Base-by-base conservation (phyloP, 352 stramenopile species). In the Discostella stelligera region DNA sequence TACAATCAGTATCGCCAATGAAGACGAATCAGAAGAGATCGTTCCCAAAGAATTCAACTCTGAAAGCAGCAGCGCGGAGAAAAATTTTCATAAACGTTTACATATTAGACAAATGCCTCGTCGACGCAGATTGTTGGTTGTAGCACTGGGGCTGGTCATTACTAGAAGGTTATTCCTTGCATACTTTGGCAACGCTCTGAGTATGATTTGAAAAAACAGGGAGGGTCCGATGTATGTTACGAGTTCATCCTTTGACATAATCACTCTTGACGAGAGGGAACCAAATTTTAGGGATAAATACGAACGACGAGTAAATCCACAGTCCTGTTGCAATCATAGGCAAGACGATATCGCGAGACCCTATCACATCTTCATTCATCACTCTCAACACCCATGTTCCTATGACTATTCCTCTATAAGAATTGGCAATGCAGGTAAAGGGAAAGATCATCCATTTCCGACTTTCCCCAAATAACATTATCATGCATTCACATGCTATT, bases 211-310 rank as follows among this genome's bases (percentile, higher is more conserved):
- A 78, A 52, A 48, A 32, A 54, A 8, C 14, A 41, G 55, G n/a
- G 39, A 44, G 37, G 7, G 37, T 10, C 37, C 7, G 11, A 44
- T 14, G 2, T 2, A 14, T 44, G 37, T 44, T 14, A 8, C 11
- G 37, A 3, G 11, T 44, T 44, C 37, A 44, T 53, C 11, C 54
- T 5, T 44, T 20, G 52, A 7, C 52, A 13, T 21, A 14, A 46
- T 55, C 25, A 60, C 14, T 71, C 39, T 71, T 82, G 0, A 80
- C 44, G 21, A 71, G 53, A 67, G 75, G 75, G 18, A 77, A 83
- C 76, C 71, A 83, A 63, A 70, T 65, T 39, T n/a, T 18, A 44
- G 71, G 76, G 23, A 83, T 72, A 44, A 83, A 83, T 30, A 83
- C 27, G 54, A 80, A 80, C 0, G 71, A 66, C 21, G 76, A 83